These are phyloP conservation scores for Dactylellina parvicollis DNA, from an alignment of 2,329 filamentous ascomycete genomes.

Conservation along the genomic window DNA sequence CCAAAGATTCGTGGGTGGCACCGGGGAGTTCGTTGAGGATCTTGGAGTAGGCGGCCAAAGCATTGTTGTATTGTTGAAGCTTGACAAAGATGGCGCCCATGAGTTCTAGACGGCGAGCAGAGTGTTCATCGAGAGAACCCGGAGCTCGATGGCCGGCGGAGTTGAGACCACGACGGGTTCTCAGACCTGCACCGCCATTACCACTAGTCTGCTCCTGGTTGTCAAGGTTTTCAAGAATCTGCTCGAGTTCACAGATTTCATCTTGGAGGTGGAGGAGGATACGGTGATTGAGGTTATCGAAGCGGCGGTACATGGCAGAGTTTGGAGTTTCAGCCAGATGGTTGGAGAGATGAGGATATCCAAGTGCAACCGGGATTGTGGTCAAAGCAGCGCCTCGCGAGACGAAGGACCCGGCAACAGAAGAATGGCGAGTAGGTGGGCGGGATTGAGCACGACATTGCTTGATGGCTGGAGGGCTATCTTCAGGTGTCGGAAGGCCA, in stretches of 20 bases:
- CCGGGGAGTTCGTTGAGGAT: constrained; percentile 48
- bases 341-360: constrained; percentile 56
- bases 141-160: constrained; percentile 40
- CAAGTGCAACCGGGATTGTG: constrained; percentile 47
- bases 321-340: constrained; percentile 55
- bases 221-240: constrained; percentile 77
- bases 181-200: constrained; percentile 58
- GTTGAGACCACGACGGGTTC: constrained; percentile 55
- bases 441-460: constrained; percentile 47
- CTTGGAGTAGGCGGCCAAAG: constrained; percentile 47
- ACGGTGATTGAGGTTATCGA: constrained; percentile 82
- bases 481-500: constrained; percentile 46
- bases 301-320: constrained; percentile 79
- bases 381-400: constrained; percentile 28
- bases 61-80: constrained; percentile 56
- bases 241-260: constrained; percentile 81
- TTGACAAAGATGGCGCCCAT: constrained; percentile 57
- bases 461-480: constrained; percentile 50
- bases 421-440: constrained; percentile 39
- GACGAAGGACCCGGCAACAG: constrained; percentile 35
- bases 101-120: constrained; percentile 54
- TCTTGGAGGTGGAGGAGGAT: constrained; percentile 85
- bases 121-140: constrained; percentile 40
- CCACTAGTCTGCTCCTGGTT: constrained; percentile 59
- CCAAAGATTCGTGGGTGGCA: constrained; percentile 29